Percentiles rank a stretch among this genome's conserved stretches.
Conservation (phyloP, 805 yeast species). For the Scheffersomyces coipomensis region DNA sequence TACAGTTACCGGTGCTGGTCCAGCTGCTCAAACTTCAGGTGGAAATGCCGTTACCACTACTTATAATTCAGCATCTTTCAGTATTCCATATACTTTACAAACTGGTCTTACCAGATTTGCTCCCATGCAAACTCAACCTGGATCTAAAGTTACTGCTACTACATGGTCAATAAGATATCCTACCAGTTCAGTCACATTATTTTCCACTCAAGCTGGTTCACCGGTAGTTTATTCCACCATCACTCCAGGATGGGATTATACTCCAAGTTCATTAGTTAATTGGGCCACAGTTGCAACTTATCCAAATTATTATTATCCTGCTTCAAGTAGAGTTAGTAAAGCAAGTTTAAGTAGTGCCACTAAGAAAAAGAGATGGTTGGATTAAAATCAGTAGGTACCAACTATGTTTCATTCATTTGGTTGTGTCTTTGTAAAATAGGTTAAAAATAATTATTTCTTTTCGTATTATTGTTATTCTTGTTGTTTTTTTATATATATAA, state of each 20-base stretch:
- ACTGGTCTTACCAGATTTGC: slow-evolving; percentile 80
- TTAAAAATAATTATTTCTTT: no score
- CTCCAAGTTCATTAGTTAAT: slow-evolving; percentile 61
- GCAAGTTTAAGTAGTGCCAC: slow-evolving; percentile 36
- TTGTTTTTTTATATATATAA: no score
- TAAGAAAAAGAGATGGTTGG: slow-evolving; percentile 40
- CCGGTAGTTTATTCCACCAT: slow-evolving; percentile 58
- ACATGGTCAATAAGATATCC: slow-evolving; percentile 67
- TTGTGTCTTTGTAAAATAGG: no score
- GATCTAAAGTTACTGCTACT: slow-evolving; percentile 60
- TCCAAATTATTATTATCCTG: slow-evolving; percentile 67
- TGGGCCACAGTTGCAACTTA: slow-evolving; percentile 69
- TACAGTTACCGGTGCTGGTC: slow-evolving; percentile 37
- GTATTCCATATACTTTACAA: slow-evolving; percentile 73
- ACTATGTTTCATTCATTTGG: no score
- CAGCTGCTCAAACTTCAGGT: slow-evolving; percentile 40
- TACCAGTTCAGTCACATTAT: slow-evolving; percentile 61
- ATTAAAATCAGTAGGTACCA: slow-evolving; percentile 14
- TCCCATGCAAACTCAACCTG: slow-evolving; percentile 93
- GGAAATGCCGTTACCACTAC: slow-evolving; percentile 18
- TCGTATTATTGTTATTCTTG: no score
- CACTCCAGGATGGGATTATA: slow-evolving; percentile 84
- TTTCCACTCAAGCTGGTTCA: slow-evolving; percentile 42
- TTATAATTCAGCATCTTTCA: slow-evolving; percentile 46
- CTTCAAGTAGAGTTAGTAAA: slow-evolving; percentile 47